Evolutionary conservation across 768 basidiomycete genomes (phyloP).

Genomic region (Amanita phalloides): DNA sequence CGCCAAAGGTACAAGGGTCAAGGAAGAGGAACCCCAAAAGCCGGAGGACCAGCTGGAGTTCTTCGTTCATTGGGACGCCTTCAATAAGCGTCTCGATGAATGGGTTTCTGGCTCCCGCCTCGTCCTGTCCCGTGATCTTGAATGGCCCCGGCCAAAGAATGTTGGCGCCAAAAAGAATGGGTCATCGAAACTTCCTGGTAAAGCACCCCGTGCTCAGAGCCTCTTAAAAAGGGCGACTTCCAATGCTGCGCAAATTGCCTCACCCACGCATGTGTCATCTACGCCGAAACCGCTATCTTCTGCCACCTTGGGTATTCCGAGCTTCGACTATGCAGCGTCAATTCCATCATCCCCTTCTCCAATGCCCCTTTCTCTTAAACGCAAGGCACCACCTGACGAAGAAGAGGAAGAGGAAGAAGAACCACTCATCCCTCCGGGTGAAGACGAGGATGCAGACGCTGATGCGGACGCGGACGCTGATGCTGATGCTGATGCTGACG

Average conservation of each 20-base stretch:
- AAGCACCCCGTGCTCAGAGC: slow-evolving; percentile 46
- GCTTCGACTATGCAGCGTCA: slow-evolving; percentile 23
- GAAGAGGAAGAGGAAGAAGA: slow-evolving; percentile 58
- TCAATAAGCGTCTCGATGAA: slow-evolving; percentile 98
- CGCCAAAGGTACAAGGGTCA: slow-evolving; percentile 24
- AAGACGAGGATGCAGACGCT: slow-evolving; percentile 39
- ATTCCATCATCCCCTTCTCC: slow-evolving; percentile 46
- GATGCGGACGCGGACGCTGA: slow-evolving; percentile 47
- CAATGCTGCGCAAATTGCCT: slow-evolving; percentile 49
- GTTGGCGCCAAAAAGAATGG: slow-evolving; percentile 44
- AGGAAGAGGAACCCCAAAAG: slow-evolving; percentile 31
- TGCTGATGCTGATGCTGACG: slow-evolving; percentile 38
- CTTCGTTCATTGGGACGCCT: slow-evolving; percentile 98
- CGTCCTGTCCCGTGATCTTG: slow-evolving; percentile 75
- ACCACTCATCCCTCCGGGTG: slow-evolving; percentile 6
- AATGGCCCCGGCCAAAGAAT: slow-evolving; percentile 90
- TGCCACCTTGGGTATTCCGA: slow-evolving; percentile 13
- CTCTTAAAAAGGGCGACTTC: slow-evolving; percentile 62
- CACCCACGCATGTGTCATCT: slow-evolving; percentile 50
- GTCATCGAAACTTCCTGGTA: slow-evolving; percentile 46
- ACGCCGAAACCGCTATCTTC: slow-evolving; percentile 21
- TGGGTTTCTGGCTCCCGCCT: slow-evolving; percentile 90
- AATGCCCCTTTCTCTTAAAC: slow-evolving; percentile 42
- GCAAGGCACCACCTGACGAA: slow-evolving; percentile 57
- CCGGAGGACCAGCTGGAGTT: slow-evolving; percentile 82